Evolutionary conservation across 257 asterid species (phyloP).

Genomic region (Solanum medicagineum): DNA sequence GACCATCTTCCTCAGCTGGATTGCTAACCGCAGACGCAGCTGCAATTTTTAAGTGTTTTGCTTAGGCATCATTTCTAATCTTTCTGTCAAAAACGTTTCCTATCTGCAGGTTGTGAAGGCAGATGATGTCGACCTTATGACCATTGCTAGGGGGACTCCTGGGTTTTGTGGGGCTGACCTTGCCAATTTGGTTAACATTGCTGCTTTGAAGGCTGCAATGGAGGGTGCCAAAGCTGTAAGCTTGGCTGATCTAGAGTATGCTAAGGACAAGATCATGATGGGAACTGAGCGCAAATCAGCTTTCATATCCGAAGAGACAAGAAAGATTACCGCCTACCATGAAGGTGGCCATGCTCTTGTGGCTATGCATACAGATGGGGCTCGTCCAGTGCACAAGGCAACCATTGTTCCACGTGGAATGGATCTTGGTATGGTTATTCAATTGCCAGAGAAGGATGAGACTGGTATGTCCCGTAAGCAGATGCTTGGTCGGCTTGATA

Average conservation of each 20-base stretch:
- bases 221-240: constrained; percentile 74
- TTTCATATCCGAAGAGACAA: constrained; percentile 64
- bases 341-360: constrained; percentile 97
- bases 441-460: constrained; percentile 71
- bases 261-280: constrained; percentile 91
- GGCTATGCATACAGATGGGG: constrained; percentile 80
- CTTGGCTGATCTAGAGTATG: constrained; percentile 73
- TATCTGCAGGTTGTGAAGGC: constrained; percentile 59
- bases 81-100: neutral
- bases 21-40: neutral
- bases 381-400: constrained; percentile 82
- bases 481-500: constrained; percentile 82
- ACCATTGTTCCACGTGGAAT: constrained; percentile 84
- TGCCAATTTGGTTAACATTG: constrained; percentile 75
- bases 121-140: constrained; percentile 80
- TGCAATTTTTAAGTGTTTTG: neutral
- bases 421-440: constrained; percentile 91
- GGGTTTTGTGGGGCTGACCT: constrained; percentile 98
- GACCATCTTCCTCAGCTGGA: neutral
- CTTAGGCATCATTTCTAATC: neutral
- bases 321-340: constrained; percentile 73
- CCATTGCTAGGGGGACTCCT: constrained; percentile 84
- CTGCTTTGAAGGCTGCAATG: constrained; percentile 88
- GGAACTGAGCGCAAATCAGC: constrained; percentile 94
- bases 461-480: constrained; percentile 72